Evolutionary conservation across 129 eudicot species (phyloP).

Genomic region (Helianthus tuberosus): DNA sequence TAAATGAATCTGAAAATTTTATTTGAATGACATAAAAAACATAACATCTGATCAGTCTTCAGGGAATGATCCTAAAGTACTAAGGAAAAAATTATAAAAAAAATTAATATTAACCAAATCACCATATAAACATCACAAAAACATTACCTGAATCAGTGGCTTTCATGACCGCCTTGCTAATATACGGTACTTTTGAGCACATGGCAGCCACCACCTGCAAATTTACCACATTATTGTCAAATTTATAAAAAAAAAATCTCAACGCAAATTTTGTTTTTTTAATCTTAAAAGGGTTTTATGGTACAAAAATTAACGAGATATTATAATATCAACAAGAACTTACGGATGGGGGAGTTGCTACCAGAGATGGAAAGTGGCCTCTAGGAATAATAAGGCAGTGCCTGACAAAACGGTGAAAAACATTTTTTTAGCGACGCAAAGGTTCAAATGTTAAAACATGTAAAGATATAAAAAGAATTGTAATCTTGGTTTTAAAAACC

Average conservation of each 20-base stretch:
- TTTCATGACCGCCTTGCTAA: conserved; percentile 93
- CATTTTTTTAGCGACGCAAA: too few relatives aligned
- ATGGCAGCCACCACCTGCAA: conserved; percentile 87
- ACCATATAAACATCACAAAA: conserved; percentile 4
- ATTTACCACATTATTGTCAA: not conserved
- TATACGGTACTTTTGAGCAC: conserved; percentile 90
- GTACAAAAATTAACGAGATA: not conserved
- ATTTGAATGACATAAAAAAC: conserved; percentile 5
- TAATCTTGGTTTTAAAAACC: too few relatives aligned
- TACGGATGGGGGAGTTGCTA: conserved; percentile 93
- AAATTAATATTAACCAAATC: not conserved
- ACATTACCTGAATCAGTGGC: conserved; percentile 79
- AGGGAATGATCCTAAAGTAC: not conserved
- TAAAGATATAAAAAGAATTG: too few relatives aligned
- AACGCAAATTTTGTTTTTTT: not conserved
- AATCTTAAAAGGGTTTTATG: not conserved
- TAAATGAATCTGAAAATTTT: conserved; percentile 75
- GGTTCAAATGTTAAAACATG: too few relatives aligned
- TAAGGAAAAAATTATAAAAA: not conserved
- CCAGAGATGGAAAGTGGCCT: conserved; percentile 73
- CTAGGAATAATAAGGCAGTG: conserved; percentile 91
- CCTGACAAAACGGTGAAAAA: conserved; percentile 42
- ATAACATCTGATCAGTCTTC: not conserved
- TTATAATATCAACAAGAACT: conserved; percentile 35
- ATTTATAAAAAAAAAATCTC: not conserved